Evolutionary conservation across 345 rosid species (phyloP).

Genomic region (Dovyalis caffra): DNA sequence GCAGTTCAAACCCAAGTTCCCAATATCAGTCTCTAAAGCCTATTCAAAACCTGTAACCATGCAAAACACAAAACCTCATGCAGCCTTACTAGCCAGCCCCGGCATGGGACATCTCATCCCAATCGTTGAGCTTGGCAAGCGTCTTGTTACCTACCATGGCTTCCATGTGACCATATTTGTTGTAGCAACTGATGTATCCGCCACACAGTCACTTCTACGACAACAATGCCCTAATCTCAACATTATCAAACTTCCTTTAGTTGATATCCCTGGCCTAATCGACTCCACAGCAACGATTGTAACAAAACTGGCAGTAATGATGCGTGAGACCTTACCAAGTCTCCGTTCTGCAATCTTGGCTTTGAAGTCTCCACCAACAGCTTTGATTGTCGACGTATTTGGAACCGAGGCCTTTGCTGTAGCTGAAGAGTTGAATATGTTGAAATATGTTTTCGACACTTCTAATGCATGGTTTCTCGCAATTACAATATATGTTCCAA

Average conservation of each 20-base stretch:
- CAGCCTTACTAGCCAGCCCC: constrained; percentile 17
- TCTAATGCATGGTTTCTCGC: constrained; percentile 36
- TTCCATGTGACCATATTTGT: constrained; percentile 12
- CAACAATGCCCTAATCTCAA: background rate
- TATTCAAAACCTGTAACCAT: background rate
- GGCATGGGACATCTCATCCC: constrained; percentile 23
- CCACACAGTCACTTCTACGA: background rate
- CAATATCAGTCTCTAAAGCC: too few species aligned
- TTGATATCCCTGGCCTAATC: background rate
- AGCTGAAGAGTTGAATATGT: constrained; percentile 3
- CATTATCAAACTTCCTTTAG: constrained; percentile 2
- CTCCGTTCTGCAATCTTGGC: background rate
- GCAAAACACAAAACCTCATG: constrained; percentile 15
- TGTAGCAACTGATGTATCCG: constrained; percentile 9
- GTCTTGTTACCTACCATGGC: constrained; percentile 9
- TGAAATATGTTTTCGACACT: constrained; percentile 7
- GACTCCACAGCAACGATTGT: background rate
- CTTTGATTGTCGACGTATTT: constrained; percentile 12
- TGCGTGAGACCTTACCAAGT: background rate
- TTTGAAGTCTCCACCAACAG: background rate
- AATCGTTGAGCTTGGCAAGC: constrained; percentile 17
- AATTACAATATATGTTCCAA: constrained; percentile 36
- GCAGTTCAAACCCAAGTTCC: too few species aligned
- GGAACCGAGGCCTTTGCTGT: constrained; percentile 12
- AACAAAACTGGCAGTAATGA: background rate